phyloP scores from a whole-genome alignment of 257 asterid species.

The Plantago major region DNA sequence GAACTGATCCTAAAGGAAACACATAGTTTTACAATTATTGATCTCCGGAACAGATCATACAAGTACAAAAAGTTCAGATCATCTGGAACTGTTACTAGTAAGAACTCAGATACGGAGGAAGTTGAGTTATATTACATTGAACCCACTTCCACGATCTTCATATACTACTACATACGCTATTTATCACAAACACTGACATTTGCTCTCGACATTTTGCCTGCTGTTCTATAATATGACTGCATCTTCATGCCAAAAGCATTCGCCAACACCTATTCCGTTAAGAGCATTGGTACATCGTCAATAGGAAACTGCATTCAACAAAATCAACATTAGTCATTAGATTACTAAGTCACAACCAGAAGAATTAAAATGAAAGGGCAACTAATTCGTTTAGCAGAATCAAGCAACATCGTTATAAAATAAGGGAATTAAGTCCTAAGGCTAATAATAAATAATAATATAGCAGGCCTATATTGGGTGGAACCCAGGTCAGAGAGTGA shows the following conservation, averaged over 20 bases:
- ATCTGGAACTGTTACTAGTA: too few species aligned
- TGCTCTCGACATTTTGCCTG: neutral
- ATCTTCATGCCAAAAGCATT: neutral
- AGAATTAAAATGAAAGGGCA: neutral
- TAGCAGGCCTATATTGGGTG: neutral
- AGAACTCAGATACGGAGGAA: neutral
- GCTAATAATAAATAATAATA: too few species aligned
- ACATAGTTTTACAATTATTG: too few species aligned
- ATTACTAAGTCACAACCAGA: neutral
- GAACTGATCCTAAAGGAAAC: too few species aligned
- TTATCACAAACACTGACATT: neutral
- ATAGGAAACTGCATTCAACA: constrained; percentile 22
- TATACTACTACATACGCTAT: neutral
- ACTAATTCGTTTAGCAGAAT: too few species aligned
- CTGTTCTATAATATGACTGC: too few species aligned
- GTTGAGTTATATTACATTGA: neutral
- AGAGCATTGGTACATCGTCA: constrained; percentile 46
- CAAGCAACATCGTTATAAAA: too few species aligned
- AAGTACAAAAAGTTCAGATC: too few species aligned
- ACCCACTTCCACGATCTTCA: constrained; percentile 3
- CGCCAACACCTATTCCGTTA: constrained; percentile 34
- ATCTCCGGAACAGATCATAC: too few species aligned
- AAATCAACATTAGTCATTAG: neutral
- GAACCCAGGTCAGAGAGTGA: neutral
- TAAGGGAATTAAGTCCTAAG: too few species aligned